A percentile compares a stretch with the other conserved stretches of the same genome.
Evolutionary conservation across 2,329 filamentous ascomycete genomes (phyloP).

Genomic region (Ceratocystis smalleyi): DNA sequence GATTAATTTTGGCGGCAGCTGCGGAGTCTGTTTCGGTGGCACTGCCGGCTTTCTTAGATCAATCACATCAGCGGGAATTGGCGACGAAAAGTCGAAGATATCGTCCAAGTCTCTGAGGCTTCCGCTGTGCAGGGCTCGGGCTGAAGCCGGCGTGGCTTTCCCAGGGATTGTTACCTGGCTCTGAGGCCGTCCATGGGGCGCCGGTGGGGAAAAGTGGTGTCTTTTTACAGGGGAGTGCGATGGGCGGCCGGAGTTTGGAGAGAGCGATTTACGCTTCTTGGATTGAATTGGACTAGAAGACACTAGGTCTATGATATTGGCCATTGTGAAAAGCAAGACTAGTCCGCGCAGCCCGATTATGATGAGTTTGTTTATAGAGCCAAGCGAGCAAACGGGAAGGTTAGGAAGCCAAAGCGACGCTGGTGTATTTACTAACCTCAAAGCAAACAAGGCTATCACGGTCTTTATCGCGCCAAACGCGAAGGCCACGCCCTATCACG

Average conservation of each 20-base stretch:
- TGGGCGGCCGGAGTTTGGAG: not conserved
- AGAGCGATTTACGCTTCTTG: not conserved
- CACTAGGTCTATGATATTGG: not conserved
- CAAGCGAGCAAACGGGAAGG: not conserved
- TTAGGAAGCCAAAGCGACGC: not conserved
- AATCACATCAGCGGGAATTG: not conserved
- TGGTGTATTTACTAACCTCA: not conserved
- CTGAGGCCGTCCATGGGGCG: not conserved
- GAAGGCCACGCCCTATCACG: not conserved
- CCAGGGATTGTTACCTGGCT: not conserved
- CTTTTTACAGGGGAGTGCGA: not conserved
- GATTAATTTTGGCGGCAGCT: not conserved
- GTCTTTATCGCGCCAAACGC: not conserved
- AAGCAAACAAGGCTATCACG: not conserved
- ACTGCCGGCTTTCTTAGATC: not conserved
- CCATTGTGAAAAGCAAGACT: not conserved
- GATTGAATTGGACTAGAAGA: conserved; percentile 4
- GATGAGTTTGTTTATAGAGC: not conserved
- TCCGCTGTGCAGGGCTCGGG: not conserved
- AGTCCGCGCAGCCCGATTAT: not conserved
- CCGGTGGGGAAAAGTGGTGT: not conserved
- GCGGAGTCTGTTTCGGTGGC: not conserved
- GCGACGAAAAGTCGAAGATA: not conserved
- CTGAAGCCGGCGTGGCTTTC: not conserved
- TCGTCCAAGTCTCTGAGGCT: not conserved